Percentiles rank a stretch among this genome's conserved stretches.
These are phyloP conservation scores for Bidens hawaiensis DNA, from an alignment of 140 eudicot species.

Conservation along the genomic window DNA sequence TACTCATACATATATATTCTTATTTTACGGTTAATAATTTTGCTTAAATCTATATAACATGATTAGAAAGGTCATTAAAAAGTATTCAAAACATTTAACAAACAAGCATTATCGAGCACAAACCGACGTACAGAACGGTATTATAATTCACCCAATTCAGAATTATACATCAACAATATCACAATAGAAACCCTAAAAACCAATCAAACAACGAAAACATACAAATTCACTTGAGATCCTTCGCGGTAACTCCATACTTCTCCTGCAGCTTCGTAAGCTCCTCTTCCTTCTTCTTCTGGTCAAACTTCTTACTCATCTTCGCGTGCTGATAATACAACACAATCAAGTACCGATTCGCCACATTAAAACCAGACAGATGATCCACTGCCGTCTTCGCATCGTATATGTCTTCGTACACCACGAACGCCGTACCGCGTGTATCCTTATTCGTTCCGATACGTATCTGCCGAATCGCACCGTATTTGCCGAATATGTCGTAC, in stretches of 20 bases:
- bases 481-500: slow-evolving; percentile 82
- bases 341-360: slow-evolving; percentile 69
- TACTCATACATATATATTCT: too few relatives aligned
- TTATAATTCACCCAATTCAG: too few relatives aligned
- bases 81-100: too few relatives aligned
- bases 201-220: too few relatives aligned
- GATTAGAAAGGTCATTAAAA: too few relatives aligned
- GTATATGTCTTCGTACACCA: slow-evolving; percentile 79
- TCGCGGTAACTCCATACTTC: slow-evolving; percentile 69
- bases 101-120: too few relatives aligned
- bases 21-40: too few relatives aligned
- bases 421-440: slow-evolving; percentile 72
- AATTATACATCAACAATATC: too few relatives aligned
- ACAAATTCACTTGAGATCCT: slow-evolving; percentile 31
- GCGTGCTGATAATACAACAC: slow-evolving; percentile 80
- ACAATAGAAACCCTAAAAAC: too few relatives aligned
- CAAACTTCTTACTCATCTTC: slow-evolving; percentile 79
- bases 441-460: slow-evolving; percentile 79
- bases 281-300: slow-evolving; percentile 68
- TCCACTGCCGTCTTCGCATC: slow-evolving; percentile 85
- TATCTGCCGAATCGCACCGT: slow-evolving; percentile 73
- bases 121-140: too few relatives aligned
- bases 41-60: too few relatives aligned
- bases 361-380: slow-evolving; percentile 73
- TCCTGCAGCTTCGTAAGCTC: slow-evolving; percentile 70